Evolutionary conservation across 768 basidiomycete genomes (phyloP), one percentile per base, ranked within the genome.

Genomic region (Amyloporia xantha): DNA sequence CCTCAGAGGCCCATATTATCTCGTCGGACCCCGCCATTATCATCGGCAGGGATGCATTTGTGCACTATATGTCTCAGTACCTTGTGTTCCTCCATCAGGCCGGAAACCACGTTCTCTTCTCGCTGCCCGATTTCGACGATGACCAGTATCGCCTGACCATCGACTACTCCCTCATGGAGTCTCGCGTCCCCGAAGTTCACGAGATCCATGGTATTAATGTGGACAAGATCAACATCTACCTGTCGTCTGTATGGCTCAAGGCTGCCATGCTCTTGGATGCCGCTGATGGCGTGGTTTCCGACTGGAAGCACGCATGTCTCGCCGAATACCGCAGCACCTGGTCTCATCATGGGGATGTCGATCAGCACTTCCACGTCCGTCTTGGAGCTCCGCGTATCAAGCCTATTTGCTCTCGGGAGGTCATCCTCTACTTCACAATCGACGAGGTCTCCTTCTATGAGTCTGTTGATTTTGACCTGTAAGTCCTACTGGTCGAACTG

Each of bases 71-170:
- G 7, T 19, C n/a, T 17, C 26, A 55, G 39, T 66, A 66, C 46
- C 61, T 66, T 41, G 42, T 54, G 15, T 46, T 62, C 33, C 56
- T 66, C 26, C 51, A 59, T 20, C 52, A 51, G 24, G 59, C 61
- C 12, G 65, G 65, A 0, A 49, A 57, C 50, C 63, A 66, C 54
- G 57, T 63, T 20, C 49, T 66, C 20, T 62, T 58, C 54, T 61
- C 58, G 10, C 57, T 65, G 17, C 65, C 65, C 12, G 61, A 64
- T 43, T 65, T 66, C 48, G 61, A 62, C 48, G 57, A 63, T 39
- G 50, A 55, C 49, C 43, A 51, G 23, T 50, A 53, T 38, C 48
- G 48, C n/a, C 44, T 52, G 44, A 41, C 47, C 20, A 54, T 62
- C 47, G 56, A 64, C 47, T 64, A 55, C 51, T 64, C 64, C 2